Evolutionary conservation across 2,329 filamentous ascomycete species (phyloP).

Genomic region (Blastomyces silverae): DNA sequence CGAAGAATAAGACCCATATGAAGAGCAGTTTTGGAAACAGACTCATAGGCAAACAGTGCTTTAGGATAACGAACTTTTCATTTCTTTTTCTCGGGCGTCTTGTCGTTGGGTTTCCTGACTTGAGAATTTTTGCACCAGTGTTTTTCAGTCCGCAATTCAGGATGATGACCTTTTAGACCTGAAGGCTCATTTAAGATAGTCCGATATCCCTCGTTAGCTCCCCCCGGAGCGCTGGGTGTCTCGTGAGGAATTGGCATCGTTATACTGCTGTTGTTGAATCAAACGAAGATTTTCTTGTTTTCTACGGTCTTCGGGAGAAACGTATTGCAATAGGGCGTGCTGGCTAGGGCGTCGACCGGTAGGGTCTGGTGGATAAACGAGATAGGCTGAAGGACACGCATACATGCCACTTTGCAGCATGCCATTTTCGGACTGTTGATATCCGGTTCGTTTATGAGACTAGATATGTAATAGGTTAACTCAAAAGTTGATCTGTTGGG

Average conservation of each 20-base stretch:
- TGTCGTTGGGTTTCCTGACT: not conserved
- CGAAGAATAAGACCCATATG: constrained; percentile 17
- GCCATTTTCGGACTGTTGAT: constrained; percentile 15
- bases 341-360: constrained; percentile 17
- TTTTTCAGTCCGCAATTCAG: not conserved
- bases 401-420: constrained; percentile 19
- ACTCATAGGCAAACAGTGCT: constrained; percentile 14
- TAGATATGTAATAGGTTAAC: not conserved
- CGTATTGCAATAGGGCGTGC: constrained; percentile 21
- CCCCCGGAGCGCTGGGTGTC: not conserved
- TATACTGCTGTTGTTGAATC: constrained; percentile 13
- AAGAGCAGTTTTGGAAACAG: constrained; percentile 17
- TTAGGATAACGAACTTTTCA: not conserved
- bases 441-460: not conserved
- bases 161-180: not conserved
- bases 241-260: constrained; percentile 5
- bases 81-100: not conserved
- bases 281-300: constrained; percentile 14
- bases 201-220: not conserved
- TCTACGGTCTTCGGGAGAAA: constrained; percentile 15
- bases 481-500: not conserved
- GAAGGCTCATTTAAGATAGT: not conserved
- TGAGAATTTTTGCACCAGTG: too few relatives aligned
- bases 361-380: constrained; percentile 19
- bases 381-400: constrained; percentile 16